phyloP scores from a whole-genome alignment of 2,329 filamentous ascomycete genomes.

The Aspergillus aculeatus region DNA sequence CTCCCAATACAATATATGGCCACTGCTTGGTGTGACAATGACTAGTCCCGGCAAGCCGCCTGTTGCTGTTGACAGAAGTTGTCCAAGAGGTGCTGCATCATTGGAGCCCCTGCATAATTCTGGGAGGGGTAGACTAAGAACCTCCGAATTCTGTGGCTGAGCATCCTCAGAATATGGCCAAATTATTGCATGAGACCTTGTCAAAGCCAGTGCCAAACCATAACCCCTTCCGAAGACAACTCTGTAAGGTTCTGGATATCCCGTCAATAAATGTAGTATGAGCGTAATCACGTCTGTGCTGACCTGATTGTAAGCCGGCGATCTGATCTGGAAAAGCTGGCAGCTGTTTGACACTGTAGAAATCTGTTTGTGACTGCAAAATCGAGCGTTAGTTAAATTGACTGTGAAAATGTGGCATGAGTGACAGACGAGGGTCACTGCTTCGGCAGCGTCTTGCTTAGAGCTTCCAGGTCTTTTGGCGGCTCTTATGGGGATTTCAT shows the following conservation, averaged over 20 bases:
- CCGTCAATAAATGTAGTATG: constrained; percentile 16
- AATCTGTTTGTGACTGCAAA: constrained; percentile 72
- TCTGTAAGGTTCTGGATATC: constrained; percentile 58
- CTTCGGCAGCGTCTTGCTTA: constrained; percentile 30
- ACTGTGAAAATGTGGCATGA: neutral
- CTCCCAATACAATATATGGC: constrained; percentile 92
- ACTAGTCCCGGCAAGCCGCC: constrained; percentile 82
- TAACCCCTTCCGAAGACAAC: constrained; percentile 64
- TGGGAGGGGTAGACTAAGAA: constrained; percentile 77
- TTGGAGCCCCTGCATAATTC: constrained; percentile 64
- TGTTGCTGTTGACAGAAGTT: constrained; percentile 75
- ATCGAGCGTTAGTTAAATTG: constrained; percentile 11
- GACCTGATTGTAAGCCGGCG: constrained; percentile 65
- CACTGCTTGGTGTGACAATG: constrained; percentile 77
- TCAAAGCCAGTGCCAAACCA: constrained; percentile 77
- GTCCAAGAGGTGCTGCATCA: constrained; percentile 77
- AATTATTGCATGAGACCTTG: constrained; percentile 76
- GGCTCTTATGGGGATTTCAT: constrained; percentile 38
- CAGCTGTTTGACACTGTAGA: constrained; percentile 81
- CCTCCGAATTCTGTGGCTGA: constrained; percentile 52
- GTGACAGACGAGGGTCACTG: constrained; percentile 38
- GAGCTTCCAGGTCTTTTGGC: constrained; percentile 39
- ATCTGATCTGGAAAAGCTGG: constrained; percentile 78
- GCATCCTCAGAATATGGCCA: constrained; percentile 72
- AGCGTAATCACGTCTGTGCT: constrained; percentile 26